Percentiles rank a stretch among this genome's conserved stretches.
These are phyloP conservation scores for Cynara cardunculus DNA, from an alignment of 129 eudicot species.

Conservation along the genomic window DNA sequence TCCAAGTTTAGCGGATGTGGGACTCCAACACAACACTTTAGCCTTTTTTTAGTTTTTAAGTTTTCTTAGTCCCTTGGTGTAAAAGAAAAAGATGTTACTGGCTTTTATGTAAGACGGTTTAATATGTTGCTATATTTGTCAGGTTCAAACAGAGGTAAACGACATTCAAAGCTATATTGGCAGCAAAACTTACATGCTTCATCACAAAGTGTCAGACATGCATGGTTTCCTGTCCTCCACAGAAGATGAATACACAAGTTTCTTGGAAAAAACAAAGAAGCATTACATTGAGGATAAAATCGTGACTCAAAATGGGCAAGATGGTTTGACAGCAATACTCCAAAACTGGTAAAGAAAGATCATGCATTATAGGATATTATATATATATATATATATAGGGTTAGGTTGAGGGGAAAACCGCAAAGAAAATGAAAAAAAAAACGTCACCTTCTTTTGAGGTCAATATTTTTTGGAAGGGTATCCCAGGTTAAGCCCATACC, in stretches of 20 bases:
- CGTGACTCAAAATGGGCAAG: constrained; percentile 32
- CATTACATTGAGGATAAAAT: constrained; percentile 47
- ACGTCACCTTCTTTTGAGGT: neutral
- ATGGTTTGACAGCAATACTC: constrained; percentile 30
- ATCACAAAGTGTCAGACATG: constrained; percentile 37
- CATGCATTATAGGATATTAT: neutral
- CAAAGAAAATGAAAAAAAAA: constrained; percentile 9
- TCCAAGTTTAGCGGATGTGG: too few relatives aligned
- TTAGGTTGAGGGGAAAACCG: too few relatives aligned
- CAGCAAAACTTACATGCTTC: constrained; percentile 35
- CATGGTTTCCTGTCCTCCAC: constrained; percentile 30
- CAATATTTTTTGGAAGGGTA: neutral
- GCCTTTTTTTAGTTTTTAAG: too few relatives aligned
- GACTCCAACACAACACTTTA: too few relatives aligned
- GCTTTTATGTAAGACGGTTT: neutral
- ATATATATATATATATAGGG: neutral
- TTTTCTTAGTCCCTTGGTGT: neutral
- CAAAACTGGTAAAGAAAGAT: constrained; percentile 36
- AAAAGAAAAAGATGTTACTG: neutral
- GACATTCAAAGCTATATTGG: constrained; percentile 39
- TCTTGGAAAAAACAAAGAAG: constrained; percentile 33
- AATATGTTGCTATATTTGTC: neutral
- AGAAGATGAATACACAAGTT: constrained; percentile 44
- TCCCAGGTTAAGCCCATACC: neutral
- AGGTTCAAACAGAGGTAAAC: constrained; percentile 59